A percentile compares a stretch with the other conserved stretches of the same genome.
phyloP scores from a whole-genome alignment of 257 asterid species.

The Gynochthodes officinalis region DNA sequence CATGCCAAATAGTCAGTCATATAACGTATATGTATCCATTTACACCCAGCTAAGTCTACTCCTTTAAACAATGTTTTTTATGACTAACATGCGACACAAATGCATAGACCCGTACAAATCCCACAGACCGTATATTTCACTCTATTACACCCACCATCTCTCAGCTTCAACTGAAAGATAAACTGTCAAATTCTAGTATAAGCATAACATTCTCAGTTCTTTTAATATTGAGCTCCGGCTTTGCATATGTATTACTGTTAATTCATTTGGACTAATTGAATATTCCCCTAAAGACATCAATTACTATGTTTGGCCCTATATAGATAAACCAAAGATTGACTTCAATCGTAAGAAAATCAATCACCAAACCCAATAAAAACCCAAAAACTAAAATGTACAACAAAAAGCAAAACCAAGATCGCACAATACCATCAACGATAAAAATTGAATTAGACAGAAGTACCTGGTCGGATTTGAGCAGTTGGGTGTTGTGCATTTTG shows the following conservation, averaged over 20 bases:
- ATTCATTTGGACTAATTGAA: not conserved
- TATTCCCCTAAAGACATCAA: not conserved
- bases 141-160: not conserved
- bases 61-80: not conserved
- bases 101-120: not conserved
- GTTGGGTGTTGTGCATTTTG: constrained; percentile 31
- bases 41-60: not conserved
- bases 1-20: not conserved
- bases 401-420: not conserved
- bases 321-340: not conserved
- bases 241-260: not conserved
- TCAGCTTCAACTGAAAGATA: not conserved
- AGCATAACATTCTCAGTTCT: not conserved
- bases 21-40: not conserved
- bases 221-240: not conserved
- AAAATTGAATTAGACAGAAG: not conserved
- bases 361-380: not conserved
- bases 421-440: not conserved
- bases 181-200: not conserved
- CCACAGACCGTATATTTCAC: not conserved
- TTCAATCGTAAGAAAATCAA: not conserved
- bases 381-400: too few species aligned
- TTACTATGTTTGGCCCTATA: not conserved
- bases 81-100: not conserved
- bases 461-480: constrained; percentile 52